Conservation (phyloP, 768 basidiomycete genomes). For the Podaxis sp. region DNA sequence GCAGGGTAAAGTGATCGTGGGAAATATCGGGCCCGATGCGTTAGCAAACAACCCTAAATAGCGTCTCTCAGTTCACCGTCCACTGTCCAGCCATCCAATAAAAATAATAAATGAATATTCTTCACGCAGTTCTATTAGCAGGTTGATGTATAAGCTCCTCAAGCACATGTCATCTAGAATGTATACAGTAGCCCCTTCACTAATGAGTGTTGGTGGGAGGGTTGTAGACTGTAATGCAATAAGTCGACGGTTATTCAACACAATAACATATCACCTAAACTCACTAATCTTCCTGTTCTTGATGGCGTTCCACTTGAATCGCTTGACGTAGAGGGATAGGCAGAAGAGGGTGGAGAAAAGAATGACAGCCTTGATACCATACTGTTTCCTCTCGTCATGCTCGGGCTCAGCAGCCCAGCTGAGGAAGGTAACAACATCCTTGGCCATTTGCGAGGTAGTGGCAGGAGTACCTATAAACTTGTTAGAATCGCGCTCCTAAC, state of each 20-base stretch:
- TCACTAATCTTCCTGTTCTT: constrained; percentile 92
- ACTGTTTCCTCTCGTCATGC: constrained; percentile 96
- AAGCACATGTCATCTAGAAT: constrained; percentile 25
- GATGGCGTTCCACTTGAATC: constrained; percentile 91
- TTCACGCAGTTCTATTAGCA: constrained; percentile 25
- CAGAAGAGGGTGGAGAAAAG: constrained; percentile 84
- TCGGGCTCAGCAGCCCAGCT: constrained; percentile 98
- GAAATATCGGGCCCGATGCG: not conserved
- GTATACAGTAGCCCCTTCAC: constrained; percentile 28
- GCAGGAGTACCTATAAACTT: constrained; percentile 79
- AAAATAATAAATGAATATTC: not conserved
- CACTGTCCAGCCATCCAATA: not conserved
- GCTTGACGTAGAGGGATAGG: constrained; percentile 85
- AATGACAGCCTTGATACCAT: constrained; percentile 93
- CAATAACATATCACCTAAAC: constrained; percentile 28
- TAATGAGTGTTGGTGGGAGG: constrained; percentile 63
- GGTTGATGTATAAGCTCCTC: constrained; percentile 18
- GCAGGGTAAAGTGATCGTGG: not conserved
- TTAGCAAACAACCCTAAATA: constrained; percentile 5
- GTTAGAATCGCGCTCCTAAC: constrained; percentile 2
- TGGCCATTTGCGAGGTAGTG: constrained; percentile 98
- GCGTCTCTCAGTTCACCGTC: not conserved
- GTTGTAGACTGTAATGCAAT: constrained; percentile 49
- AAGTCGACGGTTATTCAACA: constrained; percentile 5
- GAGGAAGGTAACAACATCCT: constrained; percentile 95